Base-by-base conservation (phyloP, 2,329 filamentous ascomycete species). In the Colletotrichum noveboracense region DNA sequence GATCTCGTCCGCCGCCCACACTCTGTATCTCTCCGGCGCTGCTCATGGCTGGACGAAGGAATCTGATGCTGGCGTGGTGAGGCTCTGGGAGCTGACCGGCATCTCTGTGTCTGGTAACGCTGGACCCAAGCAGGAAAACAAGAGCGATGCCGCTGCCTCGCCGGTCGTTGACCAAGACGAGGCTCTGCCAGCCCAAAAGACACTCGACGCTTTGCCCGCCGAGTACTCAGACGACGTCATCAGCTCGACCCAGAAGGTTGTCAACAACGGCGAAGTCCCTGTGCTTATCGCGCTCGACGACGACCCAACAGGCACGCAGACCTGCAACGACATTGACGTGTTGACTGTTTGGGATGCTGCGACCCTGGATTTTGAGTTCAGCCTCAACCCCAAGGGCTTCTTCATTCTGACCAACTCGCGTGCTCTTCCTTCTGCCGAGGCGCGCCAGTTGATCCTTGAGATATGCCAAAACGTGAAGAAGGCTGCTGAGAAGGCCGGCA, bases 391-490 rank as follows among this genome's bases (percentile, higher is more conserved):
- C 2, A 80, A 81, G 5, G 90, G 90, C 21, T 92, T 92, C 85
- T 92, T 92, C 83, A 91, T 92, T 77, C 84, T 91, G 7, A 92
- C 90, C 38, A 92, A 92, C 79, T 91, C 89, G 5, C 88, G 90
- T 6, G 90, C 91, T 1, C 81, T 92, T 4, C 89, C 88, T 24
- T 86, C 89, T 0, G 79, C 80, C 0, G 85, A 87, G 58, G 90
- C 90, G 1, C 82, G 85, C 18, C 76, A 79, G 0, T 85, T 92
- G 3, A 88, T 91, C 77, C 79, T 80, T 9, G 86, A 87, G 24
- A 91, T 92, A 66, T 91, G 89, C 77, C 77, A 78, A 6, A 90
- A 90, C 75, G 78, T 92, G 5, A 81, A 86, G 24, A 70, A 80
- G 10, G 90, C 89, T 0, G 87, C 88, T 0, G 79, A 80, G 3